These are phyloP conservation scores for Claviceps purpurea DNA, from an alignment of 2,329 filamentous ascomycete genomes.

Conservation along the genomic window DNA sequence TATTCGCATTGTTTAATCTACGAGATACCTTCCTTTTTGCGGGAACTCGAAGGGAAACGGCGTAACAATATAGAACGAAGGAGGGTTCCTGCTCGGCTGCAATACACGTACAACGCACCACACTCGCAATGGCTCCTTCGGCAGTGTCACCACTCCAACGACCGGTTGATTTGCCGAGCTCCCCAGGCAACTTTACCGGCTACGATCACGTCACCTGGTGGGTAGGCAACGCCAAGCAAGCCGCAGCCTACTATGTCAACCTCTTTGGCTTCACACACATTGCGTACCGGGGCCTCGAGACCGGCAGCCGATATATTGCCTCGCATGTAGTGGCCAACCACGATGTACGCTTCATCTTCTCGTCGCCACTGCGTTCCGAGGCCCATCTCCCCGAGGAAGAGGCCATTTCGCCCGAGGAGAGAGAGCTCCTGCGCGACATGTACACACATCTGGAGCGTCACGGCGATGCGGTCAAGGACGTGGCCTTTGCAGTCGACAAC, in stretches of 20 bases:
- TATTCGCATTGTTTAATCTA: too few species aligned
- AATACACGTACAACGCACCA: not conserved
- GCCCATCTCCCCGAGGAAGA: constrained; percentile 43
- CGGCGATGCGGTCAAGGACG: constrained; percentile 89
- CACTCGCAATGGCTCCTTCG: constrained; percentile 40
- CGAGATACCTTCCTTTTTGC: too few species aligned
- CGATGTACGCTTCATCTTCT: constrained; percentile 69
- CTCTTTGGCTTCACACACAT: constrained; percentile 76
- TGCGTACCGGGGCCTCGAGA: constrained; percentile 81
- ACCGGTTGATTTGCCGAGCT: constrained; percentile 22
- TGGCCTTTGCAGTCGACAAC: constrained; percentile 87
- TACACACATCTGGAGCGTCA: constrained; percentile 74
- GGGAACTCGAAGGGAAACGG: too few species aligned
- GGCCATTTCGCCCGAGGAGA: constrained; percentile 49
- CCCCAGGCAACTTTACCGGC: constrained; percentile 51
- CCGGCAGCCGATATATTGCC: constrained; percentile 65
- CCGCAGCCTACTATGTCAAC: constrained; percentile 74
- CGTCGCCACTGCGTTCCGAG: constrained; percentile 59
- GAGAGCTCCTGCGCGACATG: constrained; percentile 55
- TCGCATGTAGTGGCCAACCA: constrained; percentile 75
- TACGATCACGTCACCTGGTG: constrained; percentile 95
- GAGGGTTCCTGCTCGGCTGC: too few species aligned
- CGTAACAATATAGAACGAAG: too few species aligned
- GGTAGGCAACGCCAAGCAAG: constrained; percentile 94
- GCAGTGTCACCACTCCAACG: constrained; percentile 33